Conservation (phyloP, 2,329 filamentous ascomycete genomes). For the Ilyonectria mors-panacis region DNA sequence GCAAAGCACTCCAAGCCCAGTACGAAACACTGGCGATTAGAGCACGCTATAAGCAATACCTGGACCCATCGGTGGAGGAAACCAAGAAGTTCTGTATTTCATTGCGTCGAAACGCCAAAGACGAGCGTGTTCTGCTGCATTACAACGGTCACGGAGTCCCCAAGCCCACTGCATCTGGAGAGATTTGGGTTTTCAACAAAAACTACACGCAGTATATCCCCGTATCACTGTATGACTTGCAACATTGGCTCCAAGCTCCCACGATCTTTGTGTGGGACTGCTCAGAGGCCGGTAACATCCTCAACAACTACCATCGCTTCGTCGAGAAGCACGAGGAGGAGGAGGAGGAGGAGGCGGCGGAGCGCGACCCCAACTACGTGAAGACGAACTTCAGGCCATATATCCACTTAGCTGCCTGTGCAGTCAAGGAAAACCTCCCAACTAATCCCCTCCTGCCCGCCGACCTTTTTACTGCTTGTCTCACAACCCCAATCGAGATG, state of each 20-base stretch:
- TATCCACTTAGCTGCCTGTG: slow-evolving; percentile 94
- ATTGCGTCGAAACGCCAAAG: slow-evolving; percentile 91
- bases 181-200: slow-evolving; percentile 99
- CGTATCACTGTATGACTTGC: slow-evolving; percentile 93
- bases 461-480: slow-evolving; percentile 94
- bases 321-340: slow-evolving; percentile 95
- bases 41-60: slow-evolving; percentile 96
- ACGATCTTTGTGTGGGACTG: slow-evolving; percentile 99
- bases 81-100: slow-evolving; percentile 97
- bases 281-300: slow-evolving; percentile 94
- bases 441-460: slow-evolving; percentile 95
- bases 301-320: slow-evolving; percentile 94
- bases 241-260: slow-evolving; percentile 95
- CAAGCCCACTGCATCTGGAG: slow-evolving; percentile 93
- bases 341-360: slow-evolving; percentile 83
- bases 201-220: slow-evolving; percentile 99
- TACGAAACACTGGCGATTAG: slow-evolving; percentile 96
- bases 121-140: slow-evolving; percentile 96
- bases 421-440: slow-evolving; percentile 90
- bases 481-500: slow-evolving; percentile 98
- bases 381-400: slow-evolving; percentile 79
- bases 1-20: slow-evolving; percentile 94
- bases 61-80: slow-evolving; percentile 97
- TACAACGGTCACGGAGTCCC: slow-evolving; percentile 99
- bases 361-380: slow-evolving; percentile 85